These are phyloP conservation scores for Saturnispora halmiae DNA, from an alignment of 805 yeast genomes.

Conservation along the genomic window DNA sequence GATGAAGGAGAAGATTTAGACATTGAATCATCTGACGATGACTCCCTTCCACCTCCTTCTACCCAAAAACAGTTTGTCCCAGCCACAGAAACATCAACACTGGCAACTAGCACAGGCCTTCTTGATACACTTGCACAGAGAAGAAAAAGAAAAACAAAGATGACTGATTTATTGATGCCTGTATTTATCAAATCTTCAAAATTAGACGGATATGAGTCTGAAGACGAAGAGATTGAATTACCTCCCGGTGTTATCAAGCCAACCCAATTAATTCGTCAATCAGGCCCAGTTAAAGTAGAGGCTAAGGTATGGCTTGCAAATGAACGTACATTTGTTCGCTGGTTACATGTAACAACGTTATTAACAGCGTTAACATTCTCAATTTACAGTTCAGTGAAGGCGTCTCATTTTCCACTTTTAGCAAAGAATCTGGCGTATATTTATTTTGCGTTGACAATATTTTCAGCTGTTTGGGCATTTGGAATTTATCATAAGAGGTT, in stretches of 20 bases:
- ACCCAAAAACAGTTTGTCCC: constrained; percentile 1
- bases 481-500: constrained; percentile 63
- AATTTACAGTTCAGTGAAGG: constrained; percentile 64
- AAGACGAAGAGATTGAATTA: constrained; percentile 74
- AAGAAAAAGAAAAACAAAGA: constrained; percentile 16
- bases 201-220: constrained; percentile 50
- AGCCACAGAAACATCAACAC: constrained; percentile 2
- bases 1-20: constrained; percentile 31
- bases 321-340: constrained; percentile 92
- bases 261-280: constrained; percentile 64
- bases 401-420: constrained; percentile 52
- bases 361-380: constrained; percentile 76
- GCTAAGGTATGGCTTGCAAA: constrained; percentile 98
- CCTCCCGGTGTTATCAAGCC: constrained; percentile 92
- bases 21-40: constrained; percentile 47
- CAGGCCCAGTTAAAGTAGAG: constrained; percentile 89
- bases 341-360: constrained; percentile 85
- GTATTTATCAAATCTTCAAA: constrained; percentile 27
- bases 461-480: constrained; percentile 87
- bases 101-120: not conserved
- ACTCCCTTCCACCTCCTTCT: constrained; percentile 30
- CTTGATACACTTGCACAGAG: constrained; percentile 9
- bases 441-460: constrained; percentile 73
- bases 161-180: constrained; percentile 25
- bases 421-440: constrained; percentile 68